Percentiles rank a stretch among this genome's conserved stretches.
Evolutionary conservation across 1,139 yeast genomes (phyloP).

Genomic region (Protomyces lactucae-debilis): DNA sequence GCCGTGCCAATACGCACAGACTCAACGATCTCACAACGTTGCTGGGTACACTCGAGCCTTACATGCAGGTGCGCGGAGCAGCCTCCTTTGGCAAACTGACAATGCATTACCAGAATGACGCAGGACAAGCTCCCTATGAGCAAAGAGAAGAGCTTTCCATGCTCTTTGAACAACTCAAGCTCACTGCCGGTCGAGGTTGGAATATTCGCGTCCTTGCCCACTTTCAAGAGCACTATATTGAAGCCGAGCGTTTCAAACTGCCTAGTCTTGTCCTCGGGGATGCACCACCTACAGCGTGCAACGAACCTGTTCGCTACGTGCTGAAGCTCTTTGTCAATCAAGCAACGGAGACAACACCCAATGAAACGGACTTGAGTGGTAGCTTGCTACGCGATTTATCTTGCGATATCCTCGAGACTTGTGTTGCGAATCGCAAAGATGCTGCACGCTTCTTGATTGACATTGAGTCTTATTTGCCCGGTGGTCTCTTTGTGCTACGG

Average conservation of each 20-base stretch:
- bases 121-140: constrained; percentile 31
- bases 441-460: constrained; percentile 79
- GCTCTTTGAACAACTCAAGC: not conserved
- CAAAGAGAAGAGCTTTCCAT: constrained; percentile 12
- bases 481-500: constrained; percentile 70
- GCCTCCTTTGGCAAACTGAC: constrained; percentile 9
- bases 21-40: constrained; percentile 1
- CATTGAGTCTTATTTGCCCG: constrained; percentile 66
- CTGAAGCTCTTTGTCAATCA: constrained; percentile 47
- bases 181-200: not conserved
- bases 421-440: constrained; percentile 85
- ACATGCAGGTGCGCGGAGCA: constrained; percentile 8
- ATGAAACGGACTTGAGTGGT: constrained; percentile 54
- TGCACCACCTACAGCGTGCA: constrained; percentile 28
- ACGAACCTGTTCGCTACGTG: constrained; percentile 29
- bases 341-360: constrained; percentile 66
- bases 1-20: constrained; percentile 16
- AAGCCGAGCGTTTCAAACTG: constrained; percentile 43
- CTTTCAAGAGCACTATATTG: constrained; percentile 30
- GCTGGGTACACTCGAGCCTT: constrained; percentile 39
- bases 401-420: constrained; percentile 65
- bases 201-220: not conserved
- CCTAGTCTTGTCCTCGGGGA: constrained; percentile 40
- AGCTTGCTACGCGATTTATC: constrained; percentile 69
- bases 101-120: constrained; percentile 30